phyloP scores from a whole-genome alignment of 1,284 basidiomycete species.

The Meripilus lineatus region DNA sequence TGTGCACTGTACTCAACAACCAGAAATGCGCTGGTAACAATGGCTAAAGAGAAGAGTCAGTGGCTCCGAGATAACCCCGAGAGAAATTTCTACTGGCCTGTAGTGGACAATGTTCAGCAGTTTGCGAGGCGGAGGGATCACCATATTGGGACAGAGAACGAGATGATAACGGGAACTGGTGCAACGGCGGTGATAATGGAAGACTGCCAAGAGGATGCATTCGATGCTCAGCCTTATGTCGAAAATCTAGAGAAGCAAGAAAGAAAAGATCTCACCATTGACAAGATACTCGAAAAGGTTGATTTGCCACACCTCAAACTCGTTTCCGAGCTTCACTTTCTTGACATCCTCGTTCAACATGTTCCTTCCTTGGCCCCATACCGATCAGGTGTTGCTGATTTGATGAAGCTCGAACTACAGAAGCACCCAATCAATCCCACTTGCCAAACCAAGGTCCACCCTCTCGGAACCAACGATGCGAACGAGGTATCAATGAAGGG shows the following conservation, averaged over 20 bases:
- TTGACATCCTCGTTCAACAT: constrained; percentile 7
- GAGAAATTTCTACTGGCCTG: background rate
- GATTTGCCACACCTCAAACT: constrained; percentile 5
- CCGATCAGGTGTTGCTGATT: background rate
- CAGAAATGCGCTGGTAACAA: constrained; percentile 3
- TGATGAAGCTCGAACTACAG: background rate
- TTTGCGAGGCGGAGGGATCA: constrained; percentile 1
- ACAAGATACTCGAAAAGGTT: constrained; percentile 5
- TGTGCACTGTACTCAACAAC: constrained; percentile 8
- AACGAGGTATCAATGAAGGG: constrained; percentile 14
- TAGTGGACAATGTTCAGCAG: constrained; percentile 12
- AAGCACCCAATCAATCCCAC: constrained; percentile 11
- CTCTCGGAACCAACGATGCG: constrained; percentile 13
- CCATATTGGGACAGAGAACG: constrained; percentile 7
- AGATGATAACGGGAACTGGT: constrained; percentile 12
- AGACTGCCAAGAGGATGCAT: constrained; percentile 2
- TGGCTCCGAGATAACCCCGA: background rate
- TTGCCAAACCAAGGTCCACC: constrained; percentile 9
- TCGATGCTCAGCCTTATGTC: too few species aligned
- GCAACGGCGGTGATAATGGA: constrained; percentile 10
- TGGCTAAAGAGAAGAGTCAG: constrained; percentile 1
- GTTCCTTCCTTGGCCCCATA: constrained; percentile 5
- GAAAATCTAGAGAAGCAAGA: too few species aligned
- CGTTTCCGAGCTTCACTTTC: constrained; percentile 5
- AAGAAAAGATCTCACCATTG: constrained; percentile 7